Conservation (phyloP, 2,329 filamentous ascomycete species). For the Thermochaetoides dissita region DNA sequence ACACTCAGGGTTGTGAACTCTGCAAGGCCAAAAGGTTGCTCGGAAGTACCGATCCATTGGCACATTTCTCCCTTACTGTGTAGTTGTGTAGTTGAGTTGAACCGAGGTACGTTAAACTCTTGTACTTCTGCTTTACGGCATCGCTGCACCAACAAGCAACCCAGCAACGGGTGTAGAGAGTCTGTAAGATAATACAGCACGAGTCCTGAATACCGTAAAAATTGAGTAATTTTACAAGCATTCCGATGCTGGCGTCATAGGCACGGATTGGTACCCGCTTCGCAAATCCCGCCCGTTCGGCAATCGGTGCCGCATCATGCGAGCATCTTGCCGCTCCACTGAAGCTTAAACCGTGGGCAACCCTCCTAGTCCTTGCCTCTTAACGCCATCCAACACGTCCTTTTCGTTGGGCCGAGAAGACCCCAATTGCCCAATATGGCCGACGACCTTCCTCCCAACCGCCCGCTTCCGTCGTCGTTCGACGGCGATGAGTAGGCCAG, state of each 20-base stretch:
- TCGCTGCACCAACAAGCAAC: too few relatives aligned
- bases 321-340: constrained; percentile 1
- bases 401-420: not conserved
- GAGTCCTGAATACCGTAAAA: too few relatives aligned
- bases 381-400: not conserved
- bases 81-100: too few relatives aligned
- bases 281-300: not conserved
- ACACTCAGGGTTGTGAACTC: too few relatives aligned
- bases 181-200: too few relatives aligned
- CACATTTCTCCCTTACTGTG: too few relatives aligned
- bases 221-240: not conserved
- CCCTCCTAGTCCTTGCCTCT: not conserved
- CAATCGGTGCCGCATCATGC: not conserved
- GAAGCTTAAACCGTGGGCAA: not conserved
- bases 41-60: too few relatives aligned
- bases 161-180: too few relatives aligned
- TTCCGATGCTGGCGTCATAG: not conserved
- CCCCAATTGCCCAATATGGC: constrained; percentile 8
- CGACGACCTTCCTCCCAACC: constrained; percentile 15
- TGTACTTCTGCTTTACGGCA: too few relatives aligned
- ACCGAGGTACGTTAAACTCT: too few relatives aligned
- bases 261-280: not conserved
- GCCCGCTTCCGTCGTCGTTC: constrained; percentile 66
- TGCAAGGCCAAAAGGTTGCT: too few relatives aligned
- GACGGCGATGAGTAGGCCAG: constrained; percentile 54